Percentiles rank a stretch among this genome's conserved stretches.
These are phyloP conservation scores for Exsudoporus frostii DNA, from an alignment of 768 basidiomycete species.

Conservation along the genomic window DNA sequence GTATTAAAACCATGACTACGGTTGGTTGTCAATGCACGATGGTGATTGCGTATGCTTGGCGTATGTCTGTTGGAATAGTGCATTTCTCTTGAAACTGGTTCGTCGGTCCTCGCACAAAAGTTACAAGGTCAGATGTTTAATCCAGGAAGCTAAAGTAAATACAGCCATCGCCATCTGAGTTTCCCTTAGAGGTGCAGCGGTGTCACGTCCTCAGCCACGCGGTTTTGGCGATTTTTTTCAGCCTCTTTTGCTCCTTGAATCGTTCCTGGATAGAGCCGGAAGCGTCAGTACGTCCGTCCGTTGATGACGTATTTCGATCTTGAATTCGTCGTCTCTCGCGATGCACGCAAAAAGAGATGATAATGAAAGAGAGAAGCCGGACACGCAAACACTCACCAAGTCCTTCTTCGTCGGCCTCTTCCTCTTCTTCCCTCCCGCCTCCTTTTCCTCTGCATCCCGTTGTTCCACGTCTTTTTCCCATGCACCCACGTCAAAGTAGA, in stretches of 20 bases:
- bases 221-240: conserved; percentile 85
- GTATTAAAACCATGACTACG: too few species aligned
- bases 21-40: too few species aligned
- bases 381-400: conserved; percentile 49
- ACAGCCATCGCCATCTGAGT: conserved; percentile 1
- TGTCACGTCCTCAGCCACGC: conserved; percentile 72
- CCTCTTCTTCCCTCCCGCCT: conserved; percentile 63
- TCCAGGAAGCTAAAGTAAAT: background rate
- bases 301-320: conserved; percentile 15
- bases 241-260: conserved; percentile 77
- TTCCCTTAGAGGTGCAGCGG: background rate
- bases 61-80: too few species aligned
- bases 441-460: conserved; percentile 43
- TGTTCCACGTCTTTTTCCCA: conserved; percentile 73
- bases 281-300: conserved; percentile 27
- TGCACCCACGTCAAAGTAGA: conserved; percentile 79
- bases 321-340: conserved; percentile 19
- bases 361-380: conserved; percentile 12
- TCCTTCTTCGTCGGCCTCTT: conserved; percentile 82
- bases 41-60: too few species aligned
- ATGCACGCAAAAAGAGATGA: conserved; percentile 17
- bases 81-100: background rate
- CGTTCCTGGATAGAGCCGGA: conserved; percentile 53
- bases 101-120: background rate
- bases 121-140: background rate